Base-by-base conservation (phyloP, 192 early-diverging fungal species). In the Backusella psychrophila region DNA sequence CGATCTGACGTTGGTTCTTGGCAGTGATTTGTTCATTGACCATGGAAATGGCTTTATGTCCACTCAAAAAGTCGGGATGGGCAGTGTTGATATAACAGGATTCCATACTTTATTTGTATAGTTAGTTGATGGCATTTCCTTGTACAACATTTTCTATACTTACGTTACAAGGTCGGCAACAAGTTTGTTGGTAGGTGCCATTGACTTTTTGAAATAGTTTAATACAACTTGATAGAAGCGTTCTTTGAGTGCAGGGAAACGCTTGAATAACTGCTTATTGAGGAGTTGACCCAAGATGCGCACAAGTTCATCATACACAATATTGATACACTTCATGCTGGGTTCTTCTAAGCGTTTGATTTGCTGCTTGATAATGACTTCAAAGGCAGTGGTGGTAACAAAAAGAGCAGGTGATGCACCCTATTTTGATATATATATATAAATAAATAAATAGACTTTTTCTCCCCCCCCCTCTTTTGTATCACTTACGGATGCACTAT, bases 291-390 rank as follows among this genome's bases (percentile, higher is more conserved):
- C 91, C 71, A 99, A 83, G 68, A 99, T 99, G 72, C 97, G 91
- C 29, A 96, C 94, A 38, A 99, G 86, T 83, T 99, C 98, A 78
- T 99, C 98, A 86, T 98, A 99, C 11, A 97, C 93, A 90, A 99
- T 92, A 39, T 90, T 87, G 35, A 94, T 93, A 78, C 97, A 99
- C 82, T 96, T 97, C 76, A 99, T 85, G 78, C 95, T 93, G 31
- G 98, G 98, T 38, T 99, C 97, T 84, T 99, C 98, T 21, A 99
- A 85, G 4, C 98, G 92, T 80, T 94, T 95, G 84, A 99, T 99
- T 87, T 99, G 98, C 86, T 99, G 94, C 85, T 97, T 98, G 77
- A 99, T 94, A 46, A 99, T 94, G 26, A 96, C 94, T 82, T 97
- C 96, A 78, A 99, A 99, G 14, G 98, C 98, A 49, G 95, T 95